Base-by-base conservation (phyloP, 257 asterid genomes). In the Perilla frutescens region DNA sequence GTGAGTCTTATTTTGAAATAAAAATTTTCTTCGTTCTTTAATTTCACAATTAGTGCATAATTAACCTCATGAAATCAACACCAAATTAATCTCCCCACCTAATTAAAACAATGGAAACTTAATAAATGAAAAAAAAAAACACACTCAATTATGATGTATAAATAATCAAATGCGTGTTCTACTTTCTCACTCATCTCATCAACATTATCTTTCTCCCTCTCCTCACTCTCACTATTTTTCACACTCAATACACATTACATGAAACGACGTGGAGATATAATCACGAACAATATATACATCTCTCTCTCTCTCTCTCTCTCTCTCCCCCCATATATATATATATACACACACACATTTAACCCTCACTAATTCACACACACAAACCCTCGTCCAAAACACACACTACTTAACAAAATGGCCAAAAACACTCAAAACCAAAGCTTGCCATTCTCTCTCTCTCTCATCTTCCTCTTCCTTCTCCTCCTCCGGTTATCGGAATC, bases 181-280 rank as follows among this genome's bases (percentile, higher is more conserved):
- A 80, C 83, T 80, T 81, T 62, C 80, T 80, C 85, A 80, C 85
- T 81, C 83, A 57, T 66, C 68, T 29, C 80, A 62, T 64, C 77
- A 56, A 60, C 67, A 51, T 68, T 47, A 26, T 48, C 56, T n/a
- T 48, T 10, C 65, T 12, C 75, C 11, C 36, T 37, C 76, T 29
- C 68, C 67, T 9, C 53, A 7, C 53, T 43, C 55, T 31, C 56
- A 6, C 58, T 20, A 0, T 70, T 70, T 36, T 59, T 37, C 66
- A 47, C 75, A 40, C 73, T 56, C 78, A 73, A 71, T 77, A 76
- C 72, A 56, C 75, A 53, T 59, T 75, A 58, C 86, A 76, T 72
- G 72, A 70, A 75, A 65, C 62, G 70, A 79, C 79, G 84, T 83
- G 82, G 82, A 83, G 58, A 77, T 56, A 57, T 74, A 36, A 83